phyloP scores from a whole-genome alignment of 2,329 filamentous ascomycete species.

The Colletotrichum neosansevieriae region DNA sequence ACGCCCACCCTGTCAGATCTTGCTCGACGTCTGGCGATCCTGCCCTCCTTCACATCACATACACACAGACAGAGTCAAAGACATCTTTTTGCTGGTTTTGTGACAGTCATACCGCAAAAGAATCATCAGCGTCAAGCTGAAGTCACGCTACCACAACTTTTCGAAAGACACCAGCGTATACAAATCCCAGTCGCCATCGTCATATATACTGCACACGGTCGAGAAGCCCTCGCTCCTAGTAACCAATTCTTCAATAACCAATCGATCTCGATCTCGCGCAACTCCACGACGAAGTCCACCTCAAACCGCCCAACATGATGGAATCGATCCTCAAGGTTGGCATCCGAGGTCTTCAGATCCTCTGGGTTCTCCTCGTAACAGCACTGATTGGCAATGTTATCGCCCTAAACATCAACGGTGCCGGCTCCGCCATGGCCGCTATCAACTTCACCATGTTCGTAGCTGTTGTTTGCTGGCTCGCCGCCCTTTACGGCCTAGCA shows the following conservation, averaged over 20 bases:
- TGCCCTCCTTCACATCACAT: background rate
- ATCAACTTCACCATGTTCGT: constrained; percentile 79
- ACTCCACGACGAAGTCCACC: background rate
- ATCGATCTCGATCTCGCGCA: background rate
- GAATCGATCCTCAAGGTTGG: constrained; percentile 56
- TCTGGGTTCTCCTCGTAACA: constrained; percentile 66
- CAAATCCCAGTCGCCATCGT: background rate
- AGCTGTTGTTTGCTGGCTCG: constrained; percentile 73
- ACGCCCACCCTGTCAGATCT: too few species aligned
- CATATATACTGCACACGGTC: background rate
- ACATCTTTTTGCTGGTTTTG: background rate
- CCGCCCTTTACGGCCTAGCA: constrained; percentile 71
- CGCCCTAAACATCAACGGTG: constrained; percentile 59
- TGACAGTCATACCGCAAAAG: background rate
- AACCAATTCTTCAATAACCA: background rate
- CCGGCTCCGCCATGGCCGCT: constrained; percentile 57
- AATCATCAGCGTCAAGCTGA: constrained; percentile 3
- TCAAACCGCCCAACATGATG: constrained; percentile 46
- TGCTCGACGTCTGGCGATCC: background rate
- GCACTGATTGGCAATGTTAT: constrained; percentile 71
- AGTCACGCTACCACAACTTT: constrained; percentile 16
- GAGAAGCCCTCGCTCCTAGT: background rate
- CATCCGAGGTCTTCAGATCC: constrained; percentile 62
- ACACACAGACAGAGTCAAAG: constrained; percentile 12
- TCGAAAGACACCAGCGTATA: constrained; percentile 3